Percentiles rank a stretch among this genome's conserved stretches.
These are phyloP conservation scores for Ettlia oleoabundans DNA, from an alignment of 139 green algal species.

Conservation along the genomic window DNA sequence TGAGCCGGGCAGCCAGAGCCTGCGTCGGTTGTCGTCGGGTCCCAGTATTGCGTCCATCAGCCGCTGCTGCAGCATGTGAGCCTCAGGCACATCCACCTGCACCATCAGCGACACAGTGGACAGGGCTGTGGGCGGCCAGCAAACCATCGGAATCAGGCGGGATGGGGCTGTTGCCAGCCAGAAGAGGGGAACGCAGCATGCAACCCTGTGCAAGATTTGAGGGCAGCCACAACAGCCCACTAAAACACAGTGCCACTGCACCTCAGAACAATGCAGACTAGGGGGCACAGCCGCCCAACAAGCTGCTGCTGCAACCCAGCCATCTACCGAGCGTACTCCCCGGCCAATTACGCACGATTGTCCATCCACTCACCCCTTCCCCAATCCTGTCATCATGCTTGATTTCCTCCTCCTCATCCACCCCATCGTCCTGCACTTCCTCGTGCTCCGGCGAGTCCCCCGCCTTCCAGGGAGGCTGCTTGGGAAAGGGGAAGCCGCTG, in stretches of 20 bases:
- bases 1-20: conserved; percentile 81
- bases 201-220: too few relatives aligned
- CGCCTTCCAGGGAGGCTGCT: conserved; percentile 79
- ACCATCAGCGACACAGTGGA: neutral
- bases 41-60: conserved; percentile 42
- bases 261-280: neutral
- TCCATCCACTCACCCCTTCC: conserved; percentile 64
- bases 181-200: too few relatives aligned
- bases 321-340: too few relatives aligned
- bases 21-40: neutral
- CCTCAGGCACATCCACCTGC: conserved; percentile 53
- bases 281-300: too few relatives aligned
- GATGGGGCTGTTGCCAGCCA: too few relatives aligned
- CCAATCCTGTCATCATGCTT: conserved; percentile 89
- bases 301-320: too few relatives aligned
- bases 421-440: conserved; percentile 22
- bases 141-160: too few relatives aligned
- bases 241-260: neutral
- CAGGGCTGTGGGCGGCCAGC: neutral
- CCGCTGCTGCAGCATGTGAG: conserved; percentile 37
- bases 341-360: too few relatives aligned
- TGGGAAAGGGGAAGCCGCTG: conserved; percentile 34
- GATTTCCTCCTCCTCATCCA: conserved; percentile 51
- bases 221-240: too few relatives aligned
- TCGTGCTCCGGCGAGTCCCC: conserved; percentile 44